These are phyloP conservation scores for Penicillium polonicum DNA, from an alignment of 2,329 filamentous ascomycete species.

Conservation along the genomic window DNA sequence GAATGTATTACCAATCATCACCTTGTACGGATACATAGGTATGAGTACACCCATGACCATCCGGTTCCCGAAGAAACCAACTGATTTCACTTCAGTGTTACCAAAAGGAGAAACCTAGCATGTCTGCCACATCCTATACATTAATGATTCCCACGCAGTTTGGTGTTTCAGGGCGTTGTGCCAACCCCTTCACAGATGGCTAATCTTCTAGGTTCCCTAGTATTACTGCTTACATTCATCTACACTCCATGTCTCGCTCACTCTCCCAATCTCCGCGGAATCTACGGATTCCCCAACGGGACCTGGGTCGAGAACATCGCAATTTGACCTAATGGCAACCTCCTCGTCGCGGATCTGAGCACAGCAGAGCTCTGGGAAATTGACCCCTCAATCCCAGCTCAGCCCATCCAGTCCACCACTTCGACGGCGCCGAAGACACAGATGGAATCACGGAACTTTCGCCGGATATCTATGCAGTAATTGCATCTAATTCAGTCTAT, in stretches of 20 bases:
- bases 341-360: constrained; percentile 30
- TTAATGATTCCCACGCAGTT: neutral
- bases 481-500: constrained; percentile 19
- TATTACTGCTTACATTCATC: neutral
- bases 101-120: neutral
- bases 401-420: constrained; percentile 11
- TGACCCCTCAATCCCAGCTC: constrained; percentile 2
- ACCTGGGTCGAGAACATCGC: constrained; percentile 39
- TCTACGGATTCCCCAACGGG: constrained; percentile 27
- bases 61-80: neutral
- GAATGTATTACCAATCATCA: neutral
- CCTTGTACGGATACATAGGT: neutral
- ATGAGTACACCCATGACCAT: neutral
- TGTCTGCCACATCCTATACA: neutral
- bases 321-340: constrained; percentile 31
- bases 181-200: neutral
- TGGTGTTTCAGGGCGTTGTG: neutral
- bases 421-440: constrained; percentile 9
- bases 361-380: constrained; percentile 20
- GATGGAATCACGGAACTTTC: constrained; percentile 18
- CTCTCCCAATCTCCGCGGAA: neutral
- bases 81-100: neutral
- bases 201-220: neutral
- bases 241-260: neutral
- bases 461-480: constrained; percentile 17